Conservation (phyloP, 1,139 yeast species). For the Candida tetrigidarum region DNA sequence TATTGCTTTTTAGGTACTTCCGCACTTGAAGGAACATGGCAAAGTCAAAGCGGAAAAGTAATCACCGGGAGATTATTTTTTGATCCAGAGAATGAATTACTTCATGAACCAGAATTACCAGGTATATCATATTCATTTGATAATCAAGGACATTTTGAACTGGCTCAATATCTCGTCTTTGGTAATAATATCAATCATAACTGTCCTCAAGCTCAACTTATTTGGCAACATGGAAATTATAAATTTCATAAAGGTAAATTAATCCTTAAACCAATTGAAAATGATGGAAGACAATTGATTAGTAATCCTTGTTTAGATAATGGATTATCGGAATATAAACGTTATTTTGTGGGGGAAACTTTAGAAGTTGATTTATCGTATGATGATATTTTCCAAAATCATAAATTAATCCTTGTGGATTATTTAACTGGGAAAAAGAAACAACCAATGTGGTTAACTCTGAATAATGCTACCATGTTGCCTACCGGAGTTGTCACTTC, state of each 20-base stretch:
- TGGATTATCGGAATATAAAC: slow-evolving; percentile 25
- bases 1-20: neutral
- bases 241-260: slow-evolving; percentile 21
- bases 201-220: slow-evolving; percentile 31
- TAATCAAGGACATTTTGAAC: slow-evolving; percentile 33
- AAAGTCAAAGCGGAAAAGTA: slow-evolving; percentile 29
- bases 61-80: slow-evolving; percentile 33
- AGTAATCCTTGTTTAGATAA: slow-evolving; percentile 32
- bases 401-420: slow-evolving; percentile 28
- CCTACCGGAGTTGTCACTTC: slow-evolving; percentile 20
- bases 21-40: slow-evolving; percentile 31
- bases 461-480: slow-evolving; percentile 33
- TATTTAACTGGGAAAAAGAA: slow-evolving; percentile 30
- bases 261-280: slow-evolving; percentile 27
- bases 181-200: slow-evolving; percentile 29
- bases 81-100: slow-evolving; percentile 33
- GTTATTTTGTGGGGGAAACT: slow-evolving; percentile 25
- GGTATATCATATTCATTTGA: slow-evolving; percentile 38
- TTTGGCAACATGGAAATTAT: slow-evolving; percentile 37
- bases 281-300: slow-evolving; percentile 34
- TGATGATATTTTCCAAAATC: slow-evolving; percentile 26
- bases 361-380: slow-evolving; percentile 27
- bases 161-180: slow-evolving; percentile 30
- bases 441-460: slow-evolving; percentile 36
- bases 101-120: slow-evolving; percentile 33